Evolutionary conservation across 805 yeast genomes (phyloP).

Genomic region (Hanseniaspora nectarophila): DNA sequence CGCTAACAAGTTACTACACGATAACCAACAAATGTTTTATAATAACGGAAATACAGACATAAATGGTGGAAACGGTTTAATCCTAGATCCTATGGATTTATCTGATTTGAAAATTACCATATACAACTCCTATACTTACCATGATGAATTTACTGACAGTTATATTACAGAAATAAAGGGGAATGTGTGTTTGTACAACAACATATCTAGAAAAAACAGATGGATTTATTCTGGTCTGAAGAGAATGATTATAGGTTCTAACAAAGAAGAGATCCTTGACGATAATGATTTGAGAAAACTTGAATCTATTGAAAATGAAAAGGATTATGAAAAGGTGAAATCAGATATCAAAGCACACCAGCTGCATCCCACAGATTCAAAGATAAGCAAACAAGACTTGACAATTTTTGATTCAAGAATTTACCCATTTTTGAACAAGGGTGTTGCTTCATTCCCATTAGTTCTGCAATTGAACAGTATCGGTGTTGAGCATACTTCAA

Average conservation of each 20-base stretch:
- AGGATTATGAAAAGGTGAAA: constrained; percentile 32
- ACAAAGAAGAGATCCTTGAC: constrained; percentile 33
- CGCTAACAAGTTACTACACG: background rate
- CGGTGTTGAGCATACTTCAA: constrained; percentile 26
- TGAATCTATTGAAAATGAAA: constrained; percentile 38
- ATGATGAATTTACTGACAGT: background rate
- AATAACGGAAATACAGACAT: background rate
- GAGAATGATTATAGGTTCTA: constrained; percentile 27
- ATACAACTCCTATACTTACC: constrained; percentile 1
- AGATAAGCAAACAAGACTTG: background rate
- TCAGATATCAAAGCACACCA: constrained; percentile 16
- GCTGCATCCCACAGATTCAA: background rate
- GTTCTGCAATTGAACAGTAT: constrained; percentile 42
- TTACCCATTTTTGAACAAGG: constrained; percentile 56
- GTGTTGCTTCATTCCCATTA: constrained; percentile 46
- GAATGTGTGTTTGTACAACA: constrained; percentile 17
- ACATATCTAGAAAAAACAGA: constrained; percentile 31
- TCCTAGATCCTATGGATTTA: background rate
- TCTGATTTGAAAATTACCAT: constrained; percentile 10
- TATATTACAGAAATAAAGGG: constrained; percentile 10
- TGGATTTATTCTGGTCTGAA: constrained; percentile 22
- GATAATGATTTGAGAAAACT: constrained; percentile 46
- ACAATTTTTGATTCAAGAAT: constrained; percentile 51
- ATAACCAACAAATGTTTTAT: background rate
- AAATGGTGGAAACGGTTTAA: background rate